These are phyloP conservation scores for Cymbidium sinense DNA, from an alignment of 106 monocot genomes.

Conservation along the genomic window DNA sequence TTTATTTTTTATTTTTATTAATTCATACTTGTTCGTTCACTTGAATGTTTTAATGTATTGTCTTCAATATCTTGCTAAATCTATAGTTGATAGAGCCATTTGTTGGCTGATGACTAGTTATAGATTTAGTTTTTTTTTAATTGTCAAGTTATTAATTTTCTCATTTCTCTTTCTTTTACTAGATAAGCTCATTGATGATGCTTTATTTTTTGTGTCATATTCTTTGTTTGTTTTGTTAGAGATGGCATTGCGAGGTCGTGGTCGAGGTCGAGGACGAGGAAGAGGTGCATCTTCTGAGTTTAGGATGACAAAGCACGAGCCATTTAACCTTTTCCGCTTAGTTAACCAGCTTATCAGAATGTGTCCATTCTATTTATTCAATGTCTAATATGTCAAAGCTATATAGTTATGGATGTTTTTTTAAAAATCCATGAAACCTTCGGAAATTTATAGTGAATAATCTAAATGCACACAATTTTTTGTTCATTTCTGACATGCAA, in stretches of 20 bases:
- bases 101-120: not conserved
- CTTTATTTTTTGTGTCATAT: not conserved
- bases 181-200: not conserved
- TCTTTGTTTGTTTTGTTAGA: not conserved
- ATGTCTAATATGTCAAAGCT: too few relatives aligned
- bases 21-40: not conserved
- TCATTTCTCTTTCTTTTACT: not conserved
- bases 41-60: not conserved
- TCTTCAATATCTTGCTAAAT: constrained; percentile 1
- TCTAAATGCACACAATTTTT: too few relatives aligned
- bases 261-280: constrained; percentile 11
- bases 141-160: not conserved
- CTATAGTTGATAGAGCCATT: not conserved
- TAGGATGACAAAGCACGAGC: constrained; percentile 10
- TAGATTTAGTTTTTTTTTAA: not conserved
- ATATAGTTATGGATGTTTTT: too few relatives aligned
- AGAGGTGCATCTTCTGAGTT: constrained; percentile 3
- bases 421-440: too few relatives aligned
- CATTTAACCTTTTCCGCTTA: constrained; percentile 3
- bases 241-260: constrained; percentile 11
- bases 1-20: too few relatives aligned
- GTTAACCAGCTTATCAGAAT: too few relatives aligned
- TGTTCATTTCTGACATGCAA: too few relatives aligned
- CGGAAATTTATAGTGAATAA: too few relatives aligned
- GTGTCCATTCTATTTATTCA: too few relatives aligned